Evolutionary conservation across 805 yeast genomes (phyloP).

Genomic region (Lachancea sp.): DNA sequence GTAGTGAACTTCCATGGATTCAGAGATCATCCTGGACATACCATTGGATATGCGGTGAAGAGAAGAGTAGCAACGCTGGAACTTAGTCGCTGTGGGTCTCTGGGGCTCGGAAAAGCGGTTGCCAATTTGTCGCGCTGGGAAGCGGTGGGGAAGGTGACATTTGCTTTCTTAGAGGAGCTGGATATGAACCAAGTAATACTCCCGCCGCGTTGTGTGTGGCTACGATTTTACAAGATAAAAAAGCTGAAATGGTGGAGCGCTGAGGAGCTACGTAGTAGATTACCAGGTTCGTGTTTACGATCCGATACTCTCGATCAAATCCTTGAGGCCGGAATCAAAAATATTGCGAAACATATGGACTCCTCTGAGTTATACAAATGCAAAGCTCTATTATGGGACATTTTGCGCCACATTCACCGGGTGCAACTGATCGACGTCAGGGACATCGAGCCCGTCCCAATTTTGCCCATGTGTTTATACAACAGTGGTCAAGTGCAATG

Average conservation of each 20-base stretch:
- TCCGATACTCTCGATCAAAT: neutral
- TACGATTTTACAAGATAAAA: constrained; percentile 13
- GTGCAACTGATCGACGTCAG: constrained; percentile 2
- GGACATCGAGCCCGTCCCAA: neutral
- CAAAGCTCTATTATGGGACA: constrained; percentile 12
- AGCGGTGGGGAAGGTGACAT: constrained; percentile 15
- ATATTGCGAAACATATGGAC: neutral
- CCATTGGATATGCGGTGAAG: constrained; percentile 21
- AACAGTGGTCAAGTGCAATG: neutral
- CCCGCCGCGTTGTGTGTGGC: constrained; percentile 19
- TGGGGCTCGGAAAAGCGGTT: constrained; percentile 10
- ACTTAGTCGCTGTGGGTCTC: constrained; percentile 13
- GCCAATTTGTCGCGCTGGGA: constrained; percentile 30
- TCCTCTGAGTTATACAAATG: constrained; percentile 1
- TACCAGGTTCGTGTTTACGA: neutral
- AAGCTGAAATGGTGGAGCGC: constrained; percentile 27
- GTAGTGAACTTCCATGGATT: constrained; percentile 28
- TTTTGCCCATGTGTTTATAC: neutral
- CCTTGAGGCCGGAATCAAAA: neutral
- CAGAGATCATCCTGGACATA: constrained; percentile 26
- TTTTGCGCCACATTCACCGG: constrained; percentile 1
- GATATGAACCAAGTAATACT: constrained; percentile 23
- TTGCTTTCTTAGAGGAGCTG: constrained; percentile 14
- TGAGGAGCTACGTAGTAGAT: neutral
- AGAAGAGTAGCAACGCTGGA: constrained; percentile 16